These are phyloP conservation scores for Cyberlindnera suaveolens DNA, from an alignment of 805 yeast species.

Conservation along the genomic window DNA sequence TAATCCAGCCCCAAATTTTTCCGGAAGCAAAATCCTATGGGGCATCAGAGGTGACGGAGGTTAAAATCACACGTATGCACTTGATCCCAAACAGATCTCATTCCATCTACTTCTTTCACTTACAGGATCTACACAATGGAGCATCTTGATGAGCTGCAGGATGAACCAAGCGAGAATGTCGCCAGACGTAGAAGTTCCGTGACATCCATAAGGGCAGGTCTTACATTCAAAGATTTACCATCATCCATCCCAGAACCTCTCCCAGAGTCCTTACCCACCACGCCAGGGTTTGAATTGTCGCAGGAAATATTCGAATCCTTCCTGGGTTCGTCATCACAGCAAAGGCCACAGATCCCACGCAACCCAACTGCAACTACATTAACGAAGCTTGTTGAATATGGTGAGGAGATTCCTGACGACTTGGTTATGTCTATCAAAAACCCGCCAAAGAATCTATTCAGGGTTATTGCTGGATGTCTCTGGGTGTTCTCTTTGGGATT, in stretches of 20 bases:
- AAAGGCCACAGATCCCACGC: constrained; percentile 9
- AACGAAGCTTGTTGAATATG: constrained; percentile 8
- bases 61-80: too few relatives aligned
- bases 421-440: constrained; percentile 31
- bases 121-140: not conserved
- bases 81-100: too few relatives aligned
- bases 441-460: constrained; percentile 38
- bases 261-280: constrained; percentile 36
- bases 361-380: constrained; percentile 7
- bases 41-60: too few relatives aligned
- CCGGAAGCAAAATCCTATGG: too few relatives aligned
- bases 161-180: constrained; percentile 1
- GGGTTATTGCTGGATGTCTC: constrained; percentile 34
- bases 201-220: constrained; percentile 3
- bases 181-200: constrained; percentile 12
- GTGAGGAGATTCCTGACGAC: constrained; percentile 5
- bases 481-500: constrained; percentile 41
- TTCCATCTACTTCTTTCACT: too few relatives aligned
- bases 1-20: too few relatives aligned
- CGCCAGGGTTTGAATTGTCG: constrained; percentile 32
- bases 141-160: not conserved
- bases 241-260: constrained; percentile 29
- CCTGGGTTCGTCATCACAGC: not conserved
- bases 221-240: constrained; percentile 7
- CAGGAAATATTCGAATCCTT: constrained; percentile 11